Conservation (phyloP, 2,329 filamentous ascomycete species). For the Pseudocercospora pini-densiflorae region DNA sequence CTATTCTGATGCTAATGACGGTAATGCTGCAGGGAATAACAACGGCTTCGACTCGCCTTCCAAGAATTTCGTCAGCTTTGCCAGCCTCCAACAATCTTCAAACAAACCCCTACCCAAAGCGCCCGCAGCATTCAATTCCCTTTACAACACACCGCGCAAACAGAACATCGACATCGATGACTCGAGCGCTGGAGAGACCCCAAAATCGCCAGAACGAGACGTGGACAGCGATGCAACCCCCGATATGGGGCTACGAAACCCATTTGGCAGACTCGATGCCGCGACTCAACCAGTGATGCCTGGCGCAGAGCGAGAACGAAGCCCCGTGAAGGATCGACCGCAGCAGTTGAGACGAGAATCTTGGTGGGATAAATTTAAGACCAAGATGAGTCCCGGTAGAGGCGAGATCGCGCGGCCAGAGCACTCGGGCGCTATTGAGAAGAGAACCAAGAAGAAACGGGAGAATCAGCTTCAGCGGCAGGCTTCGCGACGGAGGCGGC, state of each 20-base stretch:
- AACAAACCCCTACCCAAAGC: conserved; percentile 46
- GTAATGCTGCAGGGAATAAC: conserved; percentile 27
- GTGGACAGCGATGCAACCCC: conserved; percentile 39
- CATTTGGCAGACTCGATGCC: conserved; percentile 29
- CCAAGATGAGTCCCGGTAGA: conserved; percentile 45
- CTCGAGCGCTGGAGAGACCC: conserved; percentile 56
- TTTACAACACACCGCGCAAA: conserved; percentile 46
- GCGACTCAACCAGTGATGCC: conserved; percentile 20
- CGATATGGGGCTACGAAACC: conserved; percentile 30
- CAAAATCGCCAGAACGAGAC: conserved; percentile 46
- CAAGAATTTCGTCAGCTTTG: conserved; percentile 58
- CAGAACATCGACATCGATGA: conserved; percentile 44
- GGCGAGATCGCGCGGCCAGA: conserved; percentile 42
- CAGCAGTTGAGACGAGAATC: conserved; percentile 31
- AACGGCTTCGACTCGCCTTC: conserved; percentile 51
- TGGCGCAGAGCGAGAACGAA: conserved; percentile 29
- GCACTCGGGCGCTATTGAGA: conserved; percentile 46
- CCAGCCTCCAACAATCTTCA: conserved; percentile 46
- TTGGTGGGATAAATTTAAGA: conserved; percentile 36
- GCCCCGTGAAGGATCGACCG: conserved; percentile 38
- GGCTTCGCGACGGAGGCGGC: conserved; percentile 33
- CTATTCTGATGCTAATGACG: conserved; percentile 4
- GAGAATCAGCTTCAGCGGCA: conserved; percentile 34
- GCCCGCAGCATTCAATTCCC: conserved; percentile 41
- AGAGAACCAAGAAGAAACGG: conserved; percentile 39